A percentile compares a stretch with the other conserved stretches of the same genome.
Conservation (phyloP, 768 basidiomycete species). For the Jaapia argillacea region DNA sequence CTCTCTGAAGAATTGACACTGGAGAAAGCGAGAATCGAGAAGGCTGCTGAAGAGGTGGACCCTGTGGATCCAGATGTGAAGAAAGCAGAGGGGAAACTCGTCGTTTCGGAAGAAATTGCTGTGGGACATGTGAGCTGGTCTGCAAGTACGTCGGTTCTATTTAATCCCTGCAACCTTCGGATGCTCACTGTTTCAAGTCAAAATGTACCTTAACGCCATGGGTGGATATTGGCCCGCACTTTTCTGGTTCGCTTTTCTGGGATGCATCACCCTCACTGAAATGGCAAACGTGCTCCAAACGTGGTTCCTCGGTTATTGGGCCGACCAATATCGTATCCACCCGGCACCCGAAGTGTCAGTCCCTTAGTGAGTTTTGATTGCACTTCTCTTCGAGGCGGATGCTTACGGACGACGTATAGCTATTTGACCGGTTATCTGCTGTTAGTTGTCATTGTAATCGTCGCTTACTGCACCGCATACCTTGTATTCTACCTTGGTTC, state of each 20-base stretch:
- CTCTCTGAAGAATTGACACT: neutral
- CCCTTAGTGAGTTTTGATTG: no score
- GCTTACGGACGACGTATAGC: no score
- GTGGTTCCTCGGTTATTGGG: neutral
- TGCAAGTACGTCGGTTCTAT: conserved; percentile 1
- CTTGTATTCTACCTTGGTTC: neutral
- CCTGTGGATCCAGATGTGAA: neutral
- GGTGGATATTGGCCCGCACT: conserved; percentile 16
- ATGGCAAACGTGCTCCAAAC: neutral
- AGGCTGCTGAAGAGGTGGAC: conserved; percentile 8
- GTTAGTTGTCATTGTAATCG: neutral
- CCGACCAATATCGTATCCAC: neutral
- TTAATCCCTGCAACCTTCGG: neutral
- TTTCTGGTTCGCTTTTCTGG: conserved; percentile 27
- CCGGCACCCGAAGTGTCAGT: neutral
- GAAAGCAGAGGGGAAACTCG: neutral
- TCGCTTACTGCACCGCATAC: neutral
- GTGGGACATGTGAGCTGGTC: neutral
- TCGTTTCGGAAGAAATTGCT: neutral
- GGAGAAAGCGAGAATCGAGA: neutral
- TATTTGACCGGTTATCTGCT: neutral
- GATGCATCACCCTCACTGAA: no score
- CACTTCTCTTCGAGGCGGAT: no score
- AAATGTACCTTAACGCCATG: neutral
- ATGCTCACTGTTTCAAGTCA: neutral